Evolutionary conservation across 106 monocot genomes (phyloP), one percentile per base, ranked within the genome.

Genomic region (Dioscorea alata): DNA sequence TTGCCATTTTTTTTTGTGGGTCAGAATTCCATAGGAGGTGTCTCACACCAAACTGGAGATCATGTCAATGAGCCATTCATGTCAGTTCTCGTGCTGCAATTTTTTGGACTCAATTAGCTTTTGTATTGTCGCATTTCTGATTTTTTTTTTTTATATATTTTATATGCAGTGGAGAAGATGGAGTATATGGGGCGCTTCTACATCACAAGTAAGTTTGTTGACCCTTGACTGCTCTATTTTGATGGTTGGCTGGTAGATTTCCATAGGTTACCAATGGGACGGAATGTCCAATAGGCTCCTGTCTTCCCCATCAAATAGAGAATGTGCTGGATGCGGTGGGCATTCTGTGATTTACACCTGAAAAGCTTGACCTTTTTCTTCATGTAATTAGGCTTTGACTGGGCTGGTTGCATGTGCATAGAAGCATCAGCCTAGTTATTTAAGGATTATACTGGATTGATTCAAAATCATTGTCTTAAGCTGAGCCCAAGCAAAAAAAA

Each of bases 1-100:
- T 3, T 28, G 1, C 2, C 54, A 67, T 42, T 25, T 13, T 68
- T 75, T 62, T 32, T 8, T 49, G 69, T 79, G n/a, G 42, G 13
- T 65, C 86, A 99, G 99, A 99, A 99, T 69, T 99, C 99, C 17
- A 84, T 93, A 72, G 99, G 99, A 76, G 99, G 99, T 61, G 60
- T 76, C 75, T 99, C 99, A 66, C 99, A 93, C 24, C 81, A 85
- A 19, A 79, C 85, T 60, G 99, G 99, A 24, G 85, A 82, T 25
- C 99, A 99, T 69, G 22, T 71, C 50, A 99, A 99, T 54, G 93
- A 93, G 67, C 99, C 99, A 78, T 99, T 99, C 88, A 84, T 87
- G 99, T 99, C 67, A 81, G 88, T 75, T 31, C 42, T 10, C 6
- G 42, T 42, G 42, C 42, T 42, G 42, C 42, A 8, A 42, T 42